Evolutionary conservation across 169 alveolate species (phyloP).

Genomic region (Amoebophrya sp.): DNA sequence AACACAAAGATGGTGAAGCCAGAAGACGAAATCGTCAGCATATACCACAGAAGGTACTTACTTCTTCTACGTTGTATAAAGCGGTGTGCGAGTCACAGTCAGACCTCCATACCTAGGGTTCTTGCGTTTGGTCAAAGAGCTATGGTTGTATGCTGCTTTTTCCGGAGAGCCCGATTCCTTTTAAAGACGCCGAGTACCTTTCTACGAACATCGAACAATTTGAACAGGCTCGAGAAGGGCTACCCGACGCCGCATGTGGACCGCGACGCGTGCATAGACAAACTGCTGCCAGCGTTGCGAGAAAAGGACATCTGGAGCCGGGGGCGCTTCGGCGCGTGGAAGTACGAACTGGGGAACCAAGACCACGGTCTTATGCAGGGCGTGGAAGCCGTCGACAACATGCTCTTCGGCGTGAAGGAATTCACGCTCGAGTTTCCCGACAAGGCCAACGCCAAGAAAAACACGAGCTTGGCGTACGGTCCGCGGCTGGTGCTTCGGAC

Average conservation of each 20-base stretch:
- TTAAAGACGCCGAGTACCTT: too few species aligned
- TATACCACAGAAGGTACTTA: not conserved
- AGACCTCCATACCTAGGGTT: too few species aligned
- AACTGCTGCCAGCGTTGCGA: not conserved
- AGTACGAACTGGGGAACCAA: conserved; percentile 14
- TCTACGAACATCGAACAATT: too few species aligned
- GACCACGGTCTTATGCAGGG: conserved; percentile 10
- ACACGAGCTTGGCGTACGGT: not conserved
- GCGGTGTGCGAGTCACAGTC: too few species aligned
- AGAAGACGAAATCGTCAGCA: conserved; percentile 3
- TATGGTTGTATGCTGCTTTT: too few species aligned
- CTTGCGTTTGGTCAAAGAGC: too few species aligned
- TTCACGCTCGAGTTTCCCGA: not conserved
- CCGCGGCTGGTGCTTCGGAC: too few species aligned
- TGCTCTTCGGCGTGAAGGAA: not conserved
- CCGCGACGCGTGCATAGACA: not conserved
- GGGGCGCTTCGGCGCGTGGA: conserved; percentile 18
- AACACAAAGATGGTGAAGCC: not conserved
- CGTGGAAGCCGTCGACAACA: not conserved
- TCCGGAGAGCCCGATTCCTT: too few species aligned
- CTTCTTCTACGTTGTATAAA: too few species aligned
- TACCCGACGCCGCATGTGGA: conserved; percentile 14
- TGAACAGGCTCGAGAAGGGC: conserved; percentile 9
- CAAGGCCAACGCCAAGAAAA: not conserved
- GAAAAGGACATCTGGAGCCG: conserved; percentile 7